Evolutionary conservation across 495 filamentous ascomycete species (phyloP).

Genomic region (Podospora pseudopauciseta): DNA sequence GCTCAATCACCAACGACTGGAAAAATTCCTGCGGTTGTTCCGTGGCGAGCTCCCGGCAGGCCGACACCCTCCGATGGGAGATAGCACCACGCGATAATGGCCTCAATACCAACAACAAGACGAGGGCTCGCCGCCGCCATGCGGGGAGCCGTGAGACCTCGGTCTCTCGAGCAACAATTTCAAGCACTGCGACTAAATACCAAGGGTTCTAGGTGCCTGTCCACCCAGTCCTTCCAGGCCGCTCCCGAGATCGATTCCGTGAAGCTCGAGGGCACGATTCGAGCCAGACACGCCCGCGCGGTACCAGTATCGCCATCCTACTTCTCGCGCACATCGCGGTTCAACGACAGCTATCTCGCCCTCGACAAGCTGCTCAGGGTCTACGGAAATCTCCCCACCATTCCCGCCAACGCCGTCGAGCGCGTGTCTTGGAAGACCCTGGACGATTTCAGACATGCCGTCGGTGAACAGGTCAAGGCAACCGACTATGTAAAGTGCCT

Average conservation of each 20-base stretch:
- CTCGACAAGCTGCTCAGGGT: conserved; percentile 67
- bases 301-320: conserved; percentile 86
- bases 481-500: conserved; percentile 76
- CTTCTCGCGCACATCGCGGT: conserved; percentile 80
- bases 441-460: conserved; percentile 64
- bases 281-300: conserved; percentile 54
- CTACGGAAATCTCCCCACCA: conserved; percentile 66
- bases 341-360: conserved; percentile 77
- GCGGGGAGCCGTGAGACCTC: conserved; percentile 18
- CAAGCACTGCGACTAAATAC: conserved; percentile 23
- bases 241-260: conserved; percentile 21
- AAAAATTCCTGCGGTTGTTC: conserved; percentile 33
- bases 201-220: conserved; percentile 19
- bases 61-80: conserved; percentile 21
- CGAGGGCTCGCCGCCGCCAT: conserved; percentile 27
- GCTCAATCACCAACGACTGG: conserved; percentile 6
- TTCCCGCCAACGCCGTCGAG: conserved; percentile 61
- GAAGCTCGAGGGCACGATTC: not conserved
- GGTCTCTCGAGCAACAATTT: conserved; percentile 30
- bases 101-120: conserved; percentile 30
- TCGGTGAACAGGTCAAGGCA: conserved; percentile 73
- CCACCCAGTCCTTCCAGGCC: conserved; percentile 21
- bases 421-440: conserved; percentile 82
- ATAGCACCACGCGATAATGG: conserved; percentile 29
- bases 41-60: conserved; percentile 11